Base-by-base conservation (phyloP, 345 rosid species). In the Cardamine occulta region DNA sequence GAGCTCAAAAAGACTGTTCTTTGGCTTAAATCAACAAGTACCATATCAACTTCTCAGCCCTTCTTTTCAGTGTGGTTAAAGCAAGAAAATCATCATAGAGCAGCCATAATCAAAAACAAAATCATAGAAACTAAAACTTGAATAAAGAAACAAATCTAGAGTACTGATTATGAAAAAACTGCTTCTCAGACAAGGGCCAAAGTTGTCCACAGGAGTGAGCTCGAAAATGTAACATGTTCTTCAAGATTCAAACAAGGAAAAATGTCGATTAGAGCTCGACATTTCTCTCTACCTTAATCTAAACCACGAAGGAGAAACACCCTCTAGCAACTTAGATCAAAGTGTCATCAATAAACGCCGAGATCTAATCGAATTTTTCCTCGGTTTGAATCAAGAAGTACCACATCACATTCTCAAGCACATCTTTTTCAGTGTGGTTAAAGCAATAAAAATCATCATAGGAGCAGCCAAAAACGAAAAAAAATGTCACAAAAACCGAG, bases 361-460 rank as follows among this genome's bases (percentile, higher is more conserved):
- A 78, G 64, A 60, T 52, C 74, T 6, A 7, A 29, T 53, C 19
- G 2, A 63, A 4, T n/a, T 18, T 7, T 77, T 35, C 45, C 1
- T 13, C 18, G 1, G 29, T 70, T 34, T 54, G 65, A 70, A 62
- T 45, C 66, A 24, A 45, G 39, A 64, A 37, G n/a, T 15, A 34
- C 9, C 66, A 57, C 19, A 57, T 0, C 70, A 66, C 48, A 35
- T 61, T 61, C 65, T 9, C 66, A 57, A 73, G 0, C 65, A 11
- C 81, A 44, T 66, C 35, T 21, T 73, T 53, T 73, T 78, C 78
- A 53, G 81, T 78, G 81, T 78, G 81, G 78, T 78, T 78, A 78
- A 73, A 78, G 81, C 81, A 78, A 73, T 2, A 23, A 1, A 55
- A 72, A 78, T 73, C 81, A 73, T 78, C 78, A 78, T 2, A 32